These are phyloP conservation scores for Kwoniella dejecticola DNA, from an alignment of 768 basidiomycete species.

Conservation along the genomic window DNA sequence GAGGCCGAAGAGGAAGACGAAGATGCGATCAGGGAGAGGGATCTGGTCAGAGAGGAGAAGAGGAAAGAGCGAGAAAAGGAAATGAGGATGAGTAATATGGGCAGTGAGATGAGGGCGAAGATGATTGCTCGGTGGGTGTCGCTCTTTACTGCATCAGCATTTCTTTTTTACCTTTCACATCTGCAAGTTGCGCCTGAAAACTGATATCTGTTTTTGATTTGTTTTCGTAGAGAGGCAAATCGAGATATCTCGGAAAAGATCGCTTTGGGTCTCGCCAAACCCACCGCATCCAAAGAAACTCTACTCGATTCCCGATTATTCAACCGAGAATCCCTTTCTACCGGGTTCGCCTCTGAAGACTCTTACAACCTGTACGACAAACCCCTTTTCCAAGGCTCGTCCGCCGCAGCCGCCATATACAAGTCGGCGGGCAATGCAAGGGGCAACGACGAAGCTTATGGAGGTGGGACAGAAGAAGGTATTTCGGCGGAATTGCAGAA, in stretches of 20 bases:
- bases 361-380: slow-evolving; percentile 92
- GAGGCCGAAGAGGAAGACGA: slow-evolving; percentile 73
- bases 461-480: slow-evolving; percentile 93
- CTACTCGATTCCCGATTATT: slow-evolving; percentile 97
- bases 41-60: slow-evolving; percentile 88
- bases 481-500: slow-evolving; percentile 86
- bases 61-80: slow-evolving; percentile 91
- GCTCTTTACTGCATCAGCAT: too few relatives aligned
- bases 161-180: too few relatives aligned
- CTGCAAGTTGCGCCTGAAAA: too few relatives aligned
- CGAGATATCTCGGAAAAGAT: slow-evolving; percentile 99
- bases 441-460: slow-evolving; percentile 87
- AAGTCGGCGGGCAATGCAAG: slow-evolving; percentile 78
- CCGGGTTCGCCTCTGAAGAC: slow-evolving; percentile 85
- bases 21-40: slow-evolving; percentile 80
- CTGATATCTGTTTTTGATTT: background rate
- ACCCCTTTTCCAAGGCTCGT: slow-evolving; percentile 92
- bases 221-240: slow-evolving; percentile 70
- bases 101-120: slow-evolving; percentile 92
- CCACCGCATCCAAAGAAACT: slow-evolving; percentile 90
- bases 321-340: slow-evolving; percentile 87
- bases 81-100: slow-evolving; percentile 99
- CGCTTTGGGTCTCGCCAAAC: slow-evolving; percentile 95
- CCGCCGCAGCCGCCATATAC: slow-evolving; percentile 99
- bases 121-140: slow-evolving; percentile 72